A percentile compares a stretch with the other conserved stretches of the same genome.
Conservation (phyloP, 176 grass and related monocot species). For the Typha latifolia region DNA sequence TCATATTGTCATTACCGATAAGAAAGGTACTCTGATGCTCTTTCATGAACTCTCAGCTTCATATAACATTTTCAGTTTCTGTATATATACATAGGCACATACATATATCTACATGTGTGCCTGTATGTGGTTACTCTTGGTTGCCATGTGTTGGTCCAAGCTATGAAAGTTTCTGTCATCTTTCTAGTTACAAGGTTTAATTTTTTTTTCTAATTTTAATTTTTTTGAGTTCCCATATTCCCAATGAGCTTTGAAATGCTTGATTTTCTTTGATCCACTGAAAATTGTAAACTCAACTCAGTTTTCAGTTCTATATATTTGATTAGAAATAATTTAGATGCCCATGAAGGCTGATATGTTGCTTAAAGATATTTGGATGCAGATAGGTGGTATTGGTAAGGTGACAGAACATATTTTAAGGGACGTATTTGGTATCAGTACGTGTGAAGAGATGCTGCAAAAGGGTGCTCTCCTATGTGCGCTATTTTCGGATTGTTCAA, state of each 20-base stretch:
- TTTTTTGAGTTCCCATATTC: too few species aligned
- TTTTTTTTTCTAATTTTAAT: too few species aligned
- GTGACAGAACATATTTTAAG: slow-evolving; percentile 80
- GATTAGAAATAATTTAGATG: background rate
- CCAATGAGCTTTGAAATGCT: too few species aligned
- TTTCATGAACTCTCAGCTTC: background rate
- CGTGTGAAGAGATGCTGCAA: slow-evolving; percentile 76
- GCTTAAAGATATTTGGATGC: slow-evolving; percentile 47
- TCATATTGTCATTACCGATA: slow-evolving; percentile 87
- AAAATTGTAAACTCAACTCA: too few species aligned
- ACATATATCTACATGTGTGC: too few species aligned
- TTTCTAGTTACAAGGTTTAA: too few species aligned
- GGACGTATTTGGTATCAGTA: slow-evolving; percentile 79
- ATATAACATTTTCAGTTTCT: slow-evolving; percentile 8
- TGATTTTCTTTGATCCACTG: too few species aligned
- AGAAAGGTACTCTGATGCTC: slow-evolving; percentile 53
- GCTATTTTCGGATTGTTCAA: slow-evolving; percentile 78
- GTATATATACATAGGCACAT: background rate
- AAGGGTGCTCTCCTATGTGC: slow-evolving; percentile 68
- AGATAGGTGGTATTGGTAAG: slow-evolving; percentile 98
- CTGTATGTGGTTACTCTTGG: too few species aligned
- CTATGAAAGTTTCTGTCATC: too few species aligned
- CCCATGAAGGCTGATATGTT: slow-evolving; percentile 25
- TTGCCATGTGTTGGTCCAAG: too few species aligned
- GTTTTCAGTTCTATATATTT: background rate